Evolutionary conservation across 352 stramenopile genomes (phyloP).

Genomic region (Globisporangium alternatum): DNA sequence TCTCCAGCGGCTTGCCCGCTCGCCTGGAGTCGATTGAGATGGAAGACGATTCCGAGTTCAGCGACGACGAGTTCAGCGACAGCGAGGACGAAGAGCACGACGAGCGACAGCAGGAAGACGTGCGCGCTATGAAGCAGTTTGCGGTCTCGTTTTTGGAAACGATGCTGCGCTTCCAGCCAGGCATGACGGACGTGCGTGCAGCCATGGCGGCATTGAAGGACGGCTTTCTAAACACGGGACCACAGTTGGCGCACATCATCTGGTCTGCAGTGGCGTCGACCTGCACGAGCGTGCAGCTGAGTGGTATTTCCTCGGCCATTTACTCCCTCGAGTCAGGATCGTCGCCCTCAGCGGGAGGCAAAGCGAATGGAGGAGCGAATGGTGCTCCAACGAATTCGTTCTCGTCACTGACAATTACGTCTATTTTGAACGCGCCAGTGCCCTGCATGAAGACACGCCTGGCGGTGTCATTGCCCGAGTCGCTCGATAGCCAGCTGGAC

Average conservation of each 20-base stretch:
- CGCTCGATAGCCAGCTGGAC: conserved; percentile 62
- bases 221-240: conserved; percentile 64
- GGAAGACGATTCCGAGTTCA: conserved; percentile 31
- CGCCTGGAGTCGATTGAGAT: conserved; percentile 37
- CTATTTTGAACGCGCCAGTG: conserved; percentile 50
- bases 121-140: conserved; percentile 78
- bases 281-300: conserved; percentile 61
- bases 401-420: conserved; percentile 68
- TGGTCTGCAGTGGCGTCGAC: conserved; percentile 71
- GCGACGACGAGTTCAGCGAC: conserved; percentile 18
- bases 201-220: conserved; percentile 65
- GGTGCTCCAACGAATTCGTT: conserved; percentile 31
- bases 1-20: conserved; percentile 45
- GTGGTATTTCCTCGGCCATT: conserved; percentile 66
- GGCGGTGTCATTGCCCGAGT: conserved; percentile 63
- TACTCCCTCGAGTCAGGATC: conserved; percentile 41
- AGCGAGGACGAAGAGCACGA: conserved; percentile 25
- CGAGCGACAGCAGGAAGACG: conserved; percentile 31
- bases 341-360: conserved; percentile 20
- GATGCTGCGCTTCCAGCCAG: conserved; percentile 63
- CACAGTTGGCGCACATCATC: conserved; percentile 72
- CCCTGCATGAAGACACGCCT: conserved; percentile 59
- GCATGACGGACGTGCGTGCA: conserved; percentile 46
- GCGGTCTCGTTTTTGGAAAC: conserved; percentile 62
- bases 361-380: background rate